These are phyloP conservation scores for Carallia brachiata DNA, from an alignment of 345 rosid species.

Conservation along the genomic window DNA sequence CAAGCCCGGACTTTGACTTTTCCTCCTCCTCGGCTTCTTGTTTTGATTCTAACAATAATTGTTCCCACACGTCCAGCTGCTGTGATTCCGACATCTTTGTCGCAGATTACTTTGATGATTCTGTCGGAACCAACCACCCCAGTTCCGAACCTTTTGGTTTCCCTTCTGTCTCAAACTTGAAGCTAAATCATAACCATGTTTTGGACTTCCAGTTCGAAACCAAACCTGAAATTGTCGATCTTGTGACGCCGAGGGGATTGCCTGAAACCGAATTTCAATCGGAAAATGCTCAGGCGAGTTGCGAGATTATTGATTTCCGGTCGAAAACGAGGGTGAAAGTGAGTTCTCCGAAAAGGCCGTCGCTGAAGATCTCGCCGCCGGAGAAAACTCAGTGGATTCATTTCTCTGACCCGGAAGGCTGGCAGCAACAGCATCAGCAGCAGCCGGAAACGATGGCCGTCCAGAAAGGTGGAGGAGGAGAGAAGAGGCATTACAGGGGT, in stretches of 20 bases:
- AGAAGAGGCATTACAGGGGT: constrained; percentile 73
- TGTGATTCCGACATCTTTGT: constrained; percentile 25
- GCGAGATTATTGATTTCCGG: constrained; percentile 20
- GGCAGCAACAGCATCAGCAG: constrained; percentile 7
- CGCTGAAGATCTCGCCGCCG: constrained; percentile 52
- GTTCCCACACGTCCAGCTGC: constrained; percentile 27
- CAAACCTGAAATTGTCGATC: constrained; percentile 41
- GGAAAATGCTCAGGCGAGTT: not conserved
- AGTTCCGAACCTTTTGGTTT: not conserved
- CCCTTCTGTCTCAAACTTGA: not conserved
- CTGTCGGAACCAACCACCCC: too few species aligned
- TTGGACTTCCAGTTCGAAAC: constrained; percentile 32
- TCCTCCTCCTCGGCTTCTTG: constrained; percentile 9
- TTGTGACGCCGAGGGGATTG: constrained; percentile 24
- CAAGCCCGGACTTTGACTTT: not conserved
- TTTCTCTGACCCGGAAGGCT: constrained; percentile 22
- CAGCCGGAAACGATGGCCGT: constrained; percentile 7
- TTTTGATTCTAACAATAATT: not conserved
- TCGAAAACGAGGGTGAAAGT: constrained; percentile 1
- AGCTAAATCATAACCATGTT: constrained; percentile 17
- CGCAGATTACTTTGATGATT: constrained; percentile 7
- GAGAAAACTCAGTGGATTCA: constrained; percentile 47
- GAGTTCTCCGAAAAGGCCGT: constrained; percentile 15
- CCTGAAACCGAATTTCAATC: not conserved
- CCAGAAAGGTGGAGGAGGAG: constrained; percentile 25